These are phyloP conservation scores for Rhodomyrtus psidioides DNA, from an alignment of 441 rosid genomes.

Conservation along the genomic window DNA sequence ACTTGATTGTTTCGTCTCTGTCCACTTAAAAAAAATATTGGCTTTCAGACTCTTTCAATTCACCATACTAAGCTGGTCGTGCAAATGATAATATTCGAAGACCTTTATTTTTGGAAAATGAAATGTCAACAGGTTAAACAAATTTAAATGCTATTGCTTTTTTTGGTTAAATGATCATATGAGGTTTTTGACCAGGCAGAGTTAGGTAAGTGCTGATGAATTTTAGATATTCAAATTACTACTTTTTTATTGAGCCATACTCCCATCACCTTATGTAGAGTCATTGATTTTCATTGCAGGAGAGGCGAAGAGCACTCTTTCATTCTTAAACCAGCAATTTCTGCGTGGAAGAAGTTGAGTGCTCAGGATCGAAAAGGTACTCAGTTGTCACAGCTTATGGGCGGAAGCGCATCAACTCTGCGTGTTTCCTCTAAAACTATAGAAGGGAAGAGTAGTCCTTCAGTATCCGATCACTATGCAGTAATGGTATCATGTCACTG, in stretches of 20 bases:
- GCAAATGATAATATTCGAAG: neutral
- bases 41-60: neutral
- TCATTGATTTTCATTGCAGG: conserved; percentile 40
- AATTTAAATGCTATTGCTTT: neutral
- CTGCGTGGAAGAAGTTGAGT: conserved; percentile 50
- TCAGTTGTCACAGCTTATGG: conserved; percentile 4
- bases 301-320: conserved; percentile 98
- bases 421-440: conserved; percentile 35
- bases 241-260: neutral
- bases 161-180: neutral
- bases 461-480: conserved; percentile 57
- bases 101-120: neutral
- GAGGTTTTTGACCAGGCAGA: neutral
- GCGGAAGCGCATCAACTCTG: conserved; percentile 24
- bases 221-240: neutral
- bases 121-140: neutral
- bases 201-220: neutral
- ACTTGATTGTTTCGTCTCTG: neutral
- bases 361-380: conserved; percentile 40
- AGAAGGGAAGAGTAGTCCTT: conserved; percentile 41
- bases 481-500: conserved; percentile 89
- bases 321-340: conserved; percentile 72
- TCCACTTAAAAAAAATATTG: neutral
- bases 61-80: neutral
- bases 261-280: conserved; percentile 1